Conservation (phyloP, 179 eudicot genomes). For the Sideroxylon spinosum region DNA sequence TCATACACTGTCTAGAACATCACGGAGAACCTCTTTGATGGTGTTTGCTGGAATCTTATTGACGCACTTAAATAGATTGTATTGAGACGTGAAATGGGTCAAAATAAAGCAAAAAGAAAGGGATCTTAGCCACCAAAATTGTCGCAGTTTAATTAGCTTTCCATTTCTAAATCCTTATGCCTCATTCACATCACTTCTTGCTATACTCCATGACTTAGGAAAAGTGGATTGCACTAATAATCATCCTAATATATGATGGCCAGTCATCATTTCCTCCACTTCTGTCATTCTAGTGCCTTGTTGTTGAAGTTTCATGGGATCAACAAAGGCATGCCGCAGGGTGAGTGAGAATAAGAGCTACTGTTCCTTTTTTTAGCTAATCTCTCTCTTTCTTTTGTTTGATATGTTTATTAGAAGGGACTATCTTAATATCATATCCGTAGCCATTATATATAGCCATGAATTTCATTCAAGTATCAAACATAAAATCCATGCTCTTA, state of each 20-base stretch:
- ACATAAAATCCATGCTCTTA: not conserved
- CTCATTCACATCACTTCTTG: not conserved
- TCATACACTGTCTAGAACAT: not conserved
- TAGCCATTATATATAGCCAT: not conserved
- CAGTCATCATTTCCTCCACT: not conserved
- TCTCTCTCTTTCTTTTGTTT: not conserved
- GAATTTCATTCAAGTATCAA: not conserved
- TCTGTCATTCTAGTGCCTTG: not conserved
- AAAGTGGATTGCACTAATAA: not conserved
- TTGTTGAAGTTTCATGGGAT: not conserved
- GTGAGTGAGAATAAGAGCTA: not conserved
- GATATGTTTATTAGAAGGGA: not conserved
- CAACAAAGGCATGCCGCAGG: not conserved
- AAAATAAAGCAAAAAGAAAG: not conserved
- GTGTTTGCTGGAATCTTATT: not conserved
- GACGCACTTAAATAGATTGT: not conserved
- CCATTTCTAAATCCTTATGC: not conserved
- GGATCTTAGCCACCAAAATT: not conserved
- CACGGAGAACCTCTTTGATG: not conserved
- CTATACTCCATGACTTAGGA: not conserved
- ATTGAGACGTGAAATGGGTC: not conserved
- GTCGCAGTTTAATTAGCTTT: not conserved
- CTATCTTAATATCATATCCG: not conserved
- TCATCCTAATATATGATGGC: not conserved
- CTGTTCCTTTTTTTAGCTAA: not conserved